Percentiles rank a stretch among this genome's conserved stretches.
Conservation (phyloP, 768 basidiomycete species). For the Cubamyces lactineus region DNA sequence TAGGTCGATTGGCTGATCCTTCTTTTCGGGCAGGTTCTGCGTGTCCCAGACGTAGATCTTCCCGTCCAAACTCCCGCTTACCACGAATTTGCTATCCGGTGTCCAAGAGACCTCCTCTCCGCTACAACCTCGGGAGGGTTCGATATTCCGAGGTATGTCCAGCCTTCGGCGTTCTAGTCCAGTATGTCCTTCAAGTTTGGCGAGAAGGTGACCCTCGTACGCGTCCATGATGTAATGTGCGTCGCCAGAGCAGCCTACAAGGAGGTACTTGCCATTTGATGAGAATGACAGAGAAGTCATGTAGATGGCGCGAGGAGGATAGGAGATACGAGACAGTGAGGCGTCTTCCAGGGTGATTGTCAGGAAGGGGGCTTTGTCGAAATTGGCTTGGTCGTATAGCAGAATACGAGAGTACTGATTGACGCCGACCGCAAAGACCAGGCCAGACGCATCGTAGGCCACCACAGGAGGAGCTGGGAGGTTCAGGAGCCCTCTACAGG, state of each 20-base stretch:
- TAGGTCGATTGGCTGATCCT: slow-evolving; percentile 54
- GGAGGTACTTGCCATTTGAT: slow-evolving; percentile 84
- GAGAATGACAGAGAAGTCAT: slow-evolving; percentile 94
- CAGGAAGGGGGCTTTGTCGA: slow-evolving; percentile 91
- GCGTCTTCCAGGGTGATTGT: slow-evolving; percentile 84
- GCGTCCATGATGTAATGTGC: slow-evolving; percentile 94
- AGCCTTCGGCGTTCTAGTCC: slow-evolving; percentile 75
- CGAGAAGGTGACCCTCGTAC: slow-evolving; percentile 81
- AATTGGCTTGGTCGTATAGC: slow-evolving; percentile 84
- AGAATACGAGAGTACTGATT: slow-evolving; percentile 83
- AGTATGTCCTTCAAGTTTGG: slow-evolving; percentile 81
- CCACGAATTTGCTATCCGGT: slow-evolving; percentile 88
- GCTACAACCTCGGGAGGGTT: slow-evolving; percentile 77
- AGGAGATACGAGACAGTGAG: slow-evolving; percentile 70
- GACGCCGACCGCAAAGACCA: slow-evolving; percentile 86
- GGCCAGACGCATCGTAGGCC: slow-evolving; percentile 81
- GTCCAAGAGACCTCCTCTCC: slow-evolving; percentile 96
- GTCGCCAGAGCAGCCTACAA: slow-evolving; percentile 91
- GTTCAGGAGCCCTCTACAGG: slow-evolving; percentile 77
- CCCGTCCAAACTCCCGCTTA: slow-evolving; percentile 87
- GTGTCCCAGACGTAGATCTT: slow-evolving; percentile 88
- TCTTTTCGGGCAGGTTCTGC: slow-evolving; percentile 56
- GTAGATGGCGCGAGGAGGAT: slow-evolving; percentile 84
- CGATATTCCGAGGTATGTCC: slow-evolving; percentile 54
- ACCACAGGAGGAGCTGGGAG: slow-evolving; percentile 77